phyloP scores from a whole-genome alignment of 2,329 filamentous ascomycete species.

The Xylaria sp. region DNA sequence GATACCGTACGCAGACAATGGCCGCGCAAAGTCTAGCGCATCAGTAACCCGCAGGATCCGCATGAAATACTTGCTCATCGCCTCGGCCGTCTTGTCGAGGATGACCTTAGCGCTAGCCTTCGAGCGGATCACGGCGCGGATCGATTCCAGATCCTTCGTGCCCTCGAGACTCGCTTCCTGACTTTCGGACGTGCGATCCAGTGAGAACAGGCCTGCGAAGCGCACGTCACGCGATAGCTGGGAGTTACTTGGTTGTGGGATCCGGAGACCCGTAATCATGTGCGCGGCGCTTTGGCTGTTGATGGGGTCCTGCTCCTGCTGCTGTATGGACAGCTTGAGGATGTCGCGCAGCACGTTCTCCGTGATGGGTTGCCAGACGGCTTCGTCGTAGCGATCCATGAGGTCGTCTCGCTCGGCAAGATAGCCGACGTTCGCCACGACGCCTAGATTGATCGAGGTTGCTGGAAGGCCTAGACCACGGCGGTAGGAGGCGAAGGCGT shows the following conservation, averaged over 20 bases:
- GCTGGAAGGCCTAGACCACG: constrained; percentile 50
- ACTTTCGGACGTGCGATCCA: not conserved
- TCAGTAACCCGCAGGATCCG: constrained; percentile 44
- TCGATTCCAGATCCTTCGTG: constrained; percentile 6
- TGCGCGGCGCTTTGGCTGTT: not conserved
- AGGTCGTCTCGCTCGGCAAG: constrained; percentile 41
- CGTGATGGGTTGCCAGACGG: constrained; percentile 36
- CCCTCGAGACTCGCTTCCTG: not conserved
- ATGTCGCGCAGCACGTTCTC: constrained; percentile 39
- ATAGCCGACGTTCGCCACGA: constrained; percentile 50
- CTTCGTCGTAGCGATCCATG: constrained; percentile 33
- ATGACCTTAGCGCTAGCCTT: constrained; percentile 37
- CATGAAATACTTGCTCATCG: constrained; percentile 42
- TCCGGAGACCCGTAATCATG: constrained; percentile 12
- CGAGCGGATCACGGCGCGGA: constrained; percentile 13
- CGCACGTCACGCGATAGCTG: constrained; percentile 1
- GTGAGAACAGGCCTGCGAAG: not conserved
- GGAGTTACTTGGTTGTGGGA: constrained; percentile 1
- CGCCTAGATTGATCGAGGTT: constrained; percentile 53
- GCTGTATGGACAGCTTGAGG: constrained; percentile 39
- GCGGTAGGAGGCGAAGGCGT: constrained; percentile 54
- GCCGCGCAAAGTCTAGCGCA: constrained; percentile 44
- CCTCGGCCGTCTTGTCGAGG: constrained; percentile 38
- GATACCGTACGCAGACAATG: constrained; percentile 46
- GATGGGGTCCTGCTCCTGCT: not conserved